These are phyloP conservation scores for Kewa caespitosa DNA, from an alignment of 179 eudicot genomes.

Conservation along the genomic window DNA sequence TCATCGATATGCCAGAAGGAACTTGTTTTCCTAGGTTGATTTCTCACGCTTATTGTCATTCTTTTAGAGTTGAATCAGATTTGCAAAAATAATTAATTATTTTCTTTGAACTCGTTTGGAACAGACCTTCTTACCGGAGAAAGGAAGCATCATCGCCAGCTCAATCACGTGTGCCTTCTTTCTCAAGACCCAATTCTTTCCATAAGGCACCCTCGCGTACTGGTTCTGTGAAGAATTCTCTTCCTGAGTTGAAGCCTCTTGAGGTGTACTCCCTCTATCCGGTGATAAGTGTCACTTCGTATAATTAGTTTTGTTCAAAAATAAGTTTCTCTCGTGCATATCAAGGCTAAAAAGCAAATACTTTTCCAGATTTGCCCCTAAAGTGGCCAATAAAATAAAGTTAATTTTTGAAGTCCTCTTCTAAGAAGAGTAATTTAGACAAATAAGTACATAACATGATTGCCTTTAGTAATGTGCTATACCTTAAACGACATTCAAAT, in stretches of 20 bases:
- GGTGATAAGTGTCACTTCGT: too few species aligned
- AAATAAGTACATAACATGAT: too few species aligned
- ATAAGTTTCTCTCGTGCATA: too few species aligned
- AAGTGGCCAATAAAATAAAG: too few species aligned
- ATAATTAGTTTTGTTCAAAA: too few species aligned
- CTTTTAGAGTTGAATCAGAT: background rate
- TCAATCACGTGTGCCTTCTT: constrained; percentile 41
- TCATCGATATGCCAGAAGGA: constrained; percentile 88
- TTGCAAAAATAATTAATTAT: background rate
- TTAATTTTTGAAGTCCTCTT: too few species aligned
- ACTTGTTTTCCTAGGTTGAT: constrained; percentile 83
- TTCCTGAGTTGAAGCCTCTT: constrained; percentile 69
- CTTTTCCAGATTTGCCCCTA: too few species aligned
- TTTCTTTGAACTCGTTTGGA: background rate
- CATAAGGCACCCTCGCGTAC: constrained; percentile 50
- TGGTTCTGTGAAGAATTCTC: constrained; percentile 45
- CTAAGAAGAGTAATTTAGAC: too few species aligned
- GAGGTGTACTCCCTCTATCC: too few species aligned
- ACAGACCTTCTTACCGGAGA: constrained; percentile 73
- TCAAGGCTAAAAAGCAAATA: too few species aligned
- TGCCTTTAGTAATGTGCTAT: too few species aligned
- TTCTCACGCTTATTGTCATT: background rate
- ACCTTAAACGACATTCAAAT: too few species aligned
- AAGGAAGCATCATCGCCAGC: constrained; percentile 30
- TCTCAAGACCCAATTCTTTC: constrained; percentile 55